Percentiles rank a stretch among this genome's conserved stretches.
Conservation (phyloP, 495 filamentous ascomycete genomes). For the Aspergillus kassunensis region DNA sequence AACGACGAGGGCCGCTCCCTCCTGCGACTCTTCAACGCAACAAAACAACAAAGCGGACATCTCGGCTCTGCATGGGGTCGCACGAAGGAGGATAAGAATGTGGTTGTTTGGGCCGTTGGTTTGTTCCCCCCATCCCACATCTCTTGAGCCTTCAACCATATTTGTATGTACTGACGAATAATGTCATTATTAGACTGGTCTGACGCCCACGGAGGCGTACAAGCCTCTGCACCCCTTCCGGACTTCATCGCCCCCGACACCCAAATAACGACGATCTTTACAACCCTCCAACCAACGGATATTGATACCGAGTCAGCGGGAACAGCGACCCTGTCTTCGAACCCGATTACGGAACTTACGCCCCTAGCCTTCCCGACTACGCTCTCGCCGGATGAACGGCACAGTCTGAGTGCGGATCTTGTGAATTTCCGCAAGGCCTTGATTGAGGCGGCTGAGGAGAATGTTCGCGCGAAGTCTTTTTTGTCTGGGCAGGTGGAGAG, state of each 20-base stretch:
- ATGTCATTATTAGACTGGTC: slow-evolving; percentile 32
- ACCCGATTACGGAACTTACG: slow-evolving; percentile 40
- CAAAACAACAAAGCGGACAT: slow-evolving; percentile 35
- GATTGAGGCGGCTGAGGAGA: slow-evolving; percentile 27
- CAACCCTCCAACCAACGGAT: slow-evolving; percentile 30
- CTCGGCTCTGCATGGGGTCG: slow-evolving; percentile 39
- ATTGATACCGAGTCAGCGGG: slow-evolving; percentile 10
- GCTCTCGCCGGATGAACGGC: slow-evolving; percentile 20
- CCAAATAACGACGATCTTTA: slow-evolving; percentile 24
- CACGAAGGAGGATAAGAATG: slow-evolving; percentile 32
- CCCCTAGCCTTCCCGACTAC: slow-evolving; percentile 29
- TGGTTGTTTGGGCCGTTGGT: slow-evolving; percentile 42
- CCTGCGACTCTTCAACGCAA: slow-evolving; percentile 24
- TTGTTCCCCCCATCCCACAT: background rate
- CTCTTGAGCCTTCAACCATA: too few species aligned
- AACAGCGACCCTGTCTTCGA: slow-evolving; percentile 30
- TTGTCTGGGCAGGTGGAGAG: slow-evolving; percentile 40
- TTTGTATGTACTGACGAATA: background rate
- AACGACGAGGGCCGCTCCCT: slow-evolving; percentile 32
- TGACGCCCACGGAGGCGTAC: slow-evolving; percentile 28
- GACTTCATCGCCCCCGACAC: slow-evolving; percentile 23
- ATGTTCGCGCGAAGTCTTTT: slow-evolving; percentile 36
- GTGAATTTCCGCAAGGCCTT: slow-evolving; percentile 34
- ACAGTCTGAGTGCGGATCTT: slow-evolving; percentile 23
- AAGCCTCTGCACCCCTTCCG: slow-evolving; percentile 9